phyloP scores from a whole-genome alignment of 257 asterid genomes.

The Solanum medicagineum region DNA sequence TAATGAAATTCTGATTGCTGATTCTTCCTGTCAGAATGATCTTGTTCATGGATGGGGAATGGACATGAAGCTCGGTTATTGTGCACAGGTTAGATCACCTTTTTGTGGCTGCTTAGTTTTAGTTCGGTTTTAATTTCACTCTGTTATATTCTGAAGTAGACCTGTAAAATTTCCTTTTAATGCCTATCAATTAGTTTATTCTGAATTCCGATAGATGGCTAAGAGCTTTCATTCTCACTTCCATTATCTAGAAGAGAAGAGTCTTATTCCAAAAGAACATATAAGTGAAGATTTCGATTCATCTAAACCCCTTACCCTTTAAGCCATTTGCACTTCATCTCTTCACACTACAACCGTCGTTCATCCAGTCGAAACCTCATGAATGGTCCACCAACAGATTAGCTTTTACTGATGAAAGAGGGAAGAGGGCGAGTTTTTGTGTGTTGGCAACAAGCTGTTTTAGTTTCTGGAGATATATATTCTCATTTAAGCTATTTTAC shows the following conservation, averaged over 20 bases:
- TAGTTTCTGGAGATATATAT: background rate
- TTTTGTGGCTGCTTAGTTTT: background rate
- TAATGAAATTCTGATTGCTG: background rate
- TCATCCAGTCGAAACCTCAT: background rate
- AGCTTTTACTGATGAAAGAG: background rate
- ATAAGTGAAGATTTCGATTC: too few relatives aligned
- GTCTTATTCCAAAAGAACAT: background rate
- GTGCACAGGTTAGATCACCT: slow-evolving; percentile 65
- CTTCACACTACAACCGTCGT: background rate
- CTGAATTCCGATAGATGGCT: background rate
- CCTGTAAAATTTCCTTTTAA: background rate
- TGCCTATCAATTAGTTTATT: background rate
- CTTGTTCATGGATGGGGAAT: slow-evolving; percentile 99
- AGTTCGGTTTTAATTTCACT: background rate
- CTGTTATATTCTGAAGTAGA: background rate
- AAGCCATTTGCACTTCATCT: background rate
- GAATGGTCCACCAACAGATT: background rate
- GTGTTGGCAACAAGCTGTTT: background rate
- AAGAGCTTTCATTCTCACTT: background rate
- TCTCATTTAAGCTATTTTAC: background rate
- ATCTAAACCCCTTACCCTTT: background rate
- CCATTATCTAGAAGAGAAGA: background rate
- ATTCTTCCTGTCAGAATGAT: slow-evolving; percentile 56
- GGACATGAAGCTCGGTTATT: slow-evolving; percentile 97
- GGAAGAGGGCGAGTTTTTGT: background rate